These are phyloP conservation scores for Mycena sp. DNA, from an alignment of 1,284 basidiomycete genomes.

Conservation along the genomic window DNA sequence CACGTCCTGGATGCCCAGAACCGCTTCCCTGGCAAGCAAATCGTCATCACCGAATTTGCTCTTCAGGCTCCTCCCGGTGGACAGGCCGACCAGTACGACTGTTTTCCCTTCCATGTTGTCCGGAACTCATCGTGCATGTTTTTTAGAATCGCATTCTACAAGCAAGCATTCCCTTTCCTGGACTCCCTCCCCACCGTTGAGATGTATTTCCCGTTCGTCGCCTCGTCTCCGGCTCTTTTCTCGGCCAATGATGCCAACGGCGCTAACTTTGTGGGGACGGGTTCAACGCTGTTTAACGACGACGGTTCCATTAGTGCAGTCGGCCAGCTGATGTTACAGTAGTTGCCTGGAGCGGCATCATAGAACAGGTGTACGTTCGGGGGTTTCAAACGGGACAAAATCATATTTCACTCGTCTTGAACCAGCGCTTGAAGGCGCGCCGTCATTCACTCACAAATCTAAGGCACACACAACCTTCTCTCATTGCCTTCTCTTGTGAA, in stretches of 20 bases:
- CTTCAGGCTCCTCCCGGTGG: constrained; percentile 25
- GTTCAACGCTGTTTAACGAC: constrained; percentile 32
- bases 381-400: too few relatives aligned
- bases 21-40: constrained; percentile 26
- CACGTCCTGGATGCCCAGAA: constrained; percentile 22
- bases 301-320: constrained; percentile 28
- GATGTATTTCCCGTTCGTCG: constrained; percentile 40
- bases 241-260: constrained; percentile 28
- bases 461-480: too few relatives aligned
- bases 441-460: too few relatives aligned
- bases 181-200: constrained; percentile 30
- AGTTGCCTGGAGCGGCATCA: neutral
- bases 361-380: too few relatives aligned
- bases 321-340: constrained; percentile 31
- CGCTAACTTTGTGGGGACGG: constrained; percentile 28
- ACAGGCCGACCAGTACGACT: constrained; percentile 22
- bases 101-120: neutral
- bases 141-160: constrained; percentile 26
- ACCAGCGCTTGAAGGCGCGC: too few relatives aligned
- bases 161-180: constrained; percentile 34
- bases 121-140: neutral
- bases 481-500: too few relatives aligned
- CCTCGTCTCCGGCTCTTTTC: constrained; percentile 31
- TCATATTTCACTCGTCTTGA: too few relatives aligned
- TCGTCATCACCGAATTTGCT: constrained; percentile 33